Evolutionary conservation across 768 basidiomycete genomes (phyloP).

Genomic region (Rossbeevera mucosa): DNA sequence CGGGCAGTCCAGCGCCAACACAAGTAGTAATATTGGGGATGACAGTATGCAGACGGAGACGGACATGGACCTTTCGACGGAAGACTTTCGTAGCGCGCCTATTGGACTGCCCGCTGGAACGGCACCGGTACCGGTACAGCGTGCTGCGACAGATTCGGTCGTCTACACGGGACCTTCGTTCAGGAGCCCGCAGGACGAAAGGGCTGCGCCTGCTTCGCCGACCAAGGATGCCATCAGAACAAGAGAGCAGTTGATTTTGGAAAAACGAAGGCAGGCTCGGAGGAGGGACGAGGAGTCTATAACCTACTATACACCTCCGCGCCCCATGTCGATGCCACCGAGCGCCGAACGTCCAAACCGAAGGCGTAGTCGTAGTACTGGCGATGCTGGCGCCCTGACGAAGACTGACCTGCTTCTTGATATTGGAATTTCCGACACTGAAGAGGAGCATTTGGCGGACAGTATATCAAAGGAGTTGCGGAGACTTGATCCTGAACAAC

Average conservation of each 20-base stretch:
- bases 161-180: constrained; percentile 29
- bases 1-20: constrained; percentile 32
- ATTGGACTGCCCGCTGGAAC: constrained; percentile 6
- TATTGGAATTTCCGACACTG: constrained; percentile 35
- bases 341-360: constrained; percentile 47
- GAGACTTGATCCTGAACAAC: constrained; percentile 42
- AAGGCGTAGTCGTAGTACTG: constrained; percentile 74
- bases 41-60: constrained; percentile 31
- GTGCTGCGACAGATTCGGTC: constrained; percentile 51
- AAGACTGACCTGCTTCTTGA: constrained; percentile 35
- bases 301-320: constrained; percentile 33
- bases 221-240: constrained; percentile 63
- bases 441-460: constrained; percentile 56
- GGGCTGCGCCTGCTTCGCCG: constrained; percentile 40
- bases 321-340: constrained; percentile 22
- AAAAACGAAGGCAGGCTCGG: constrained; percentile 62
- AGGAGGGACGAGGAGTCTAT: constrained; percentile 45
- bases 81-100: constrained; percentile 21
- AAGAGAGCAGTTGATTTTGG: constrained; percentile 65
- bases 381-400: constrained; percentile 54
- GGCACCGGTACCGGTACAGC: constrained; percentile 36
- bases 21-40: constrained; percentile 29
- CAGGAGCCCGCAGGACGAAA: constrained; percentile 29
- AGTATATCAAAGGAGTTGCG: constrained; percentile 72
- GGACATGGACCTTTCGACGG: constrained; percentile 29